Evolutionary conservation across 2,329 filamentous ascomycete species (phyloP).

Genomic region (Neurospora sp.): DNA sequence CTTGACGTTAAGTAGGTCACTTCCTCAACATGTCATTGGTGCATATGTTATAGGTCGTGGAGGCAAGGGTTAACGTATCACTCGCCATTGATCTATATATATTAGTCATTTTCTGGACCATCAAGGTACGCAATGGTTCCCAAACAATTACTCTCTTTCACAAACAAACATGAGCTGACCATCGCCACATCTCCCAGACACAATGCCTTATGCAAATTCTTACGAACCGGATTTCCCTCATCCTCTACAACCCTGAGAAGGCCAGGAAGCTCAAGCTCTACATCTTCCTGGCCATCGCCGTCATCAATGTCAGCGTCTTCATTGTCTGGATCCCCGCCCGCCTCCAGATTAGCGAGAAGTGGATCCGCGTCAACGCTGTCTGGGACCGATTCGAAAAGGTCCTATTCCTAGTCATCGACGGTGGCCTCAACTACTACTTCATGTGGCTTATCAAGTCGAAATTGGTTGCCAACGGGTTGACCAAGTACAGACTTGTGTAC

Average conservation of each 20-base stretch:
- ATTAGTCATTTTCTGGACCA: conserved; percentile 11
- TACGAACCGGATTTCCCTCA: conserved; percentile 37
- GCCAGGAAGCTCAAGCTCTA: conserved; percentile 30
- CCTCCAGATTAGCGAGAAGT: conserved; percentile 29
- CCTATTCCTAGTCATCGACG: conserved; percentile 35
- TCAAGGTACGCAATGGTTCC: conserved; percentile 7
- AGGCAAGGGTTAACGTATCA: conserved; percentile 1
- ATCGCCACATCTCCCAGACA: conserved; percentile 20
- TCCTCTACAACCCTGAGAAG: conserved; percentile 29
- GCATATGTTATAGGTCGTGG: neutral
- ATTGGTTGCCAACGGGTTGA: conserved; percentile 34
- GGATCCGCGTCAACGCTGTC: conserved; percentile 31
- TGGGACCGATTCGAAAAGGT: conserved; percentile 42
- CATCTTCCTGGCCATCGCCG: conserved; percentile 28
- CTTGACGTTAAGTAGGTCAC: conserved; percentile 13
- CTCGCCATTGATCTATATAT: neutral
- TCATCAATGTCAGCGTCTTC: conserved; percentile 39
- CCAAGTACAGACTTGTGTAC: conserved; percentile 35
- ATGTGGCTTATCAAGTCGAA: conserved; percentile 32
- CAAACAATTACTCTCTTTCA: too few species aligned
- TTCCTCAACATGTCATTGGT: neutral
- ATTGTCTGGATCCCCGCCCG: conserved; percentile 41
- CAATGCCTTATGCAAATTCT: conserved; percentile 42
- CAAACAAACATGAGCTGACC: neutral
- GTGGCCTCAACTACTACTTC: conserved; percentile 36